Evolutionary conservation across 164 flowering plant genomes (phyloP).

Genomic region (Tinospora cordifolia): DNA sequence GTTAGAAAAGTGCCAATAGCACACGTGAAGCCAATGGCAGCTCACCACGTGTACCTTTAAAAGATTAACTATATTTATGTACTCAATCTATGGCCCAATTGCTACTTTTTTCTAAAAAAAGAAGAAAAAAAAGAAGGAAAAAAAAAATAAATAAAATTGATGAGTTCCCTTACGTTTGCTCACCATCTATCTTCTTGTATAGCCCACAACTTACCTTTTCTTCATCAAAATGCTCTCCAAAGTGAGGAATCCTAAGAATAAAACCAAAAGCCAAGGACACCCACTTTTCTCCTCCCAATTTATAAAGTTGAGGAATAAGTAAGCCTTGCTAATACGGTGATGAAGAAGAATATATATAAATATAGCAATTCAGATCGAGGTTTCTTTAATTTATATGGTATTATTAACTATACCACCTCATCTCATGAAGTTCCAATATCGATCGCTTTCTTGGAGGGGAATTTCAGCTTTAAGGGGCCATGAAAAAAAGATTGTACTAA

Average conservation of each 20-base stretch:
- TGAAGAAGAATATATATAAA: not conserved
- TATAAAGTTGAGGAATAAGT: constrained; percentile 20
- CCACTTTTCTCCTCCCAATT: constrained; percentile 15
- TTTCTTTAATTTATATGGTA: constrained; percentile 15
- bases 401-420: too few species aligned
- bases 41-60: constrained; percentile 1
- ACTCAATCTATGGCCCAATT: constrained; percentile 6
- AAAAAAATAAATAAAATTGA: not conserved
- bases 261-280: constrained; percentile 18
- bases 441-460: constrained; percentile 13
- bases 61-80: not conserved
- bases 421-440: not conserved
- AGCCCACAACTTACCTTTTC: not conserved
- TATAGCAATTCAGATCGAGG: constrained; percentile 16
- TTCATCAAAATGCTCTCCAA: constrained; percentile 18
- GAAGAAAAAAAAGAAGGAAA: too few species aligned
- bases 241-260: constrained; percentile 29
- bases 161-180: not conserved
- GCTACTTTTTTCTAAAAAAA: constrained; percentile 21
- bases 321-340: too few species aligned
- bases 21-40: not conserved
- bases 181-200: not conserved
- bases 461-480: constrained; percentile 30
- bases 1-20: too few species aligned
- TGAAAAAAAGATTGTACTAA: constrained; percentile 22